Evolutionary conservation across 75 land plant genomes (phyloP).

Genomic region (Chamaecyparis obtusa): DNA sequence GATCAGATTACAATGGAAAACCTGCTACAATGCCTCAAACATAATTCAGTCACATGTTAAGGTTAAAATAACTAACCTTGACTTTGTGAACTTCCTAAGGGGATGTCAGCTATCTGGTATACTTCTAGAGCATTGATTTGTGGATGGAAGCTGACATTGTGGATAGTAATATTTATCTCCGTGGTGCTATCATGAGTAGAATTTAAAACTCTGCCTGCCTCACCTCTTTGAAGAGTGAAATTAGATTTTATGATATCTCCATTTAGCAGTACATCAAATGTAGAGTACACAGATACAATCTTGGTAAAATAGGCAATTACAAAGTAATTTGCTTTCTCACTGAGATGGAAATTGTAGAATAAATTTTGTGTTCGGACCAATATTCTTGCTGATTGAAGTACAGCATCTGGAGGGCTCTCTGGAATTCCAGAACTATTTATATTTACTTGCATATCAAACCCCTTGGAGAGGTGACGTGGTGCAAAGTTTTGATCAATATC

Average conservation of each 20-base stretch:
- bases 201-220: slow-evolving; percentile 16
- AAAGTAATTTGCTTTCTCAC: slow-evolving; percentile 37
- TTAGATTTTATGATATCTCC: slow-evolving; percentile 29
- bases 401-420: slow-evolving; percentile 49
- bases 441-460: slow-evolving; percentile 19
- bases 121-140: slow-evolving; percentile 57
- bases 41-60: not conserved
- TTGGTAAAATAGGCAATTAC: slow-evolving; percentile 63
- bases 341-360: slow-evolving; percentile 41
- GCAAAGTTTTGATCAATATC: slow-evolving; percentile 51
- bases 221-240: slow-evolving; percentile 22
- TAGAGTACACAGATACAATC: slow-evolving; percentile 30
- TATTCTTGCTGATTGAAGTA: slow-evolving; percentile 63
- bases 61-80: slow-evolving; percentile 8
- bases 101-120: slow-evolving; percentile 47
- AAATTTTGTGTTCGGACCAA: slow-evolving; percentile 34
- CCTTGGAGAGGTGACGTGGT: slow-evolving; percentile 38
- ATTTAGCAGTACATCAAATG: slow-evolving; percentile 44
- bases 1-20: not conserved
- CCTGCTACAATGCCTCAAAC: slow-evolving; percentile 4
- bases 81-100: slow-evolving; percentile 46
- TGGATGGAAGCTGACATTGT: slow-evolving; percentile 38
- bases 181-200: slow-evolving; percentile 16
- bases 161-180: slow-evolving; percentile 34
- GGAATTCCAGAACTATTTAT: slow-evolving; percentile 28